Evolutionary conservation across 331 rosid species (phyloP), one percentile per base, ranked within the genome.

Genomic region (Rhamnella rubrinervis): DNA sequence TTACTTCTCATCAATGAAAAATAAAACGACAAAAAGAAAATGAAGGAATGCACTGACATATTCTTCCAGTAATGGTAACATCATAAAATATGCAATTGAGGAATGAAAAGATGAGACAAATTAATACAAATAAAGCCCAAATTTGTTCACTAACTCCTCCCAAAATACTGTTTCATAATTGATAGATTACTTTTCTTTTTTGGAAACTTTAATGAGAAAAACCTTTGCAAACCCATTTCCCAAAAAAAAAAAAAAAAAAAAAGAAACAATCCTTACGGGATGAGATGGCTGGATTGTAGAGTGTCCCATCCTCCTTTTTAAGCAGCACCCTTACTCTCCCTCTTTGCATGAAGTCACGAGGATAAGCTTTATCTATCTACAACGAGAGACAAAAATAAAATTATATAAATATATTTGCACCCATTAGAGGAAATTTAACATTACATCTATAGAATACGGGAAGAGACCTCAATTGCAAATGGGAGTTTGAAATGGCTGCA

Each of bases 261-360:
- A 23, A n/a, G 13, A 6, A 67, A 63, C 1, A 40, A 62, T 37
- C 20, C 90, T 88, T 86, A 93, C 95, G 76, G 16, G 98, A 85
- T 61, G 92, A 18, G 12, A 90, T 85, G 46, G 87, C 79, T 12
- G 88, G 77, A 87, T 93, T 93, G 8, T 0, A 67, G 7, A 85
- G 87, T 57, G 91, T 74, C 16, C 97, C 98, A 74, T 90, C 97
- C 59, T 85, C 97, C 78, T 65, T 90, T 71, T 90, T 90, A 63
- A 93, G 87, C 86, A 74, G 78, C 2, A 84, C 91, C 84, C 98
- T 84, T 50, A 90, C 90, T 73, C 98, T 79, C 71, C 97, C 97
- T 66, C 83, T 75, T 85, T 93, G 96, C 93, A 88, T 85, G 78
- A 90, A 93, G 82, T 93, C 95, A 8, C 96, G 92, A 0, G 97